phyloP scores from a whole-genome alignment of 495 filamentous ascomycete species.

The Talaromyces wortmannii region DNA sequence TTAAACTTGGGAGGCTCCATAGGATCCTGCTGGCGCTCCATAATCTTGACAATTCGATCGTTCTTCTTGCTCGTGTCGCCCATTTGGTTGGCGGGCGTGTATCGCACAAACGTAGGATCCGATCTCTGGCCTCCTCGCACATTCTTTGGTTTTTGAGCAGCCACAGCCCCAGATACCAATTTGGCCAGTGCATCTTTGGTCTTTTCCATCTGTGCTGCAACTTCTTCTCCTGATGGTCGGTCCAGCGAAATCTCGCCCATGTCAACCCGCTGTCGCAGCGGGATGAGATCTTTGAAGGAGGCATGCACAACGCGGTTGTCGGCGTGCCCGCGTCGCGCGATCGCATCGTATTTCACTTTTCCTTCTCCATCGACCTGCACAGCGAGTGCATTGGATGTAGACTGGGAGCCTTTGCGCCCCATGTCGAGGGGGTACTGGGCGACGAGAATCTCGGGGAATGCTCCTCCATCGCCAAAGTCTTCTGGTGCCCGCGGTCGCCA shows the following conservation, averaged over 20 bases:
- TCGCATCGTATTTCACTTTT: slow-evolving; percentile 94
- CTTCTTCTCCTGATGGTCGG: slow-evolving; percentile 77
- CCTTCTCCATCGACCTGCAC: slow-evolving; percentile 87
- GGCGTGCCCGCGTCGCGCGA: slow-evolving; percentile 83
- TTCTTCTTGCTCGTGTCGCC: slow-evolving; percentile 82
- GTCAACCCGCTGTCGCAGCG: slow-evolving; percentile 86
- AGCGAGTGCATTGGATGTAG: slow-evolving; percentile 78
- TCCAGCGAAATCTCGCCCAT: slow-evolving; percentile 90
- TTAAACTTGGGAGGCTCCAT: slow-evolving; percentile 99
- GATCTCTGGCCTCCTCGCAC: slow-evolving; percentile 68
- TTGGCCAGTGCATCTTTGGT: slow-evolving; percentile 78
- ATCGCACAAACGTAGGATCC: slow-evolving; percentile 90
- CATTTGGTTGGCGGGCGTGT: slow-evolving; percentile 96
- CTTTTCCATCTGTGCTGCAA: slow-evolving; percentile 72
- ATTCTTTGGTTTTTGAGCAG: slow-evolving; percentile 93
- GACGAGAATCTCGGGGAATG: slow-evolving; percentile 89
- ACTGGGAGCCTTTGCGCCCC: slow-evolving; percentile 68
- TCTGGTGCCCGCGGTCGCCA: slow-evolving; percentile 82
- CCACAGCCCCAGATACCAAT: slow-evolving; percentile 78
- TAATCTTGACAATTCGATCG: slow-evolving; percentile 97
- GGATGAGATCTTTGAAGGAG: slow-evolving; percentile 95
- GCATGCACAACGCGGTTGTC: slow-evolving; percentile 83
- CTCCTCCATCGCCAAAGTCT: slow-evolving; percentile 94
- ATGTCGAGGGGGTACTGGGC: slow-evolving; percentile 95
- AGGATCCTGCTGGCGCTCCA: slow-evolving; percentile 88